Evolutionary conservation across 208 protist species (phyloP).

Genomic region (Giardia duodenalis): DNA sequence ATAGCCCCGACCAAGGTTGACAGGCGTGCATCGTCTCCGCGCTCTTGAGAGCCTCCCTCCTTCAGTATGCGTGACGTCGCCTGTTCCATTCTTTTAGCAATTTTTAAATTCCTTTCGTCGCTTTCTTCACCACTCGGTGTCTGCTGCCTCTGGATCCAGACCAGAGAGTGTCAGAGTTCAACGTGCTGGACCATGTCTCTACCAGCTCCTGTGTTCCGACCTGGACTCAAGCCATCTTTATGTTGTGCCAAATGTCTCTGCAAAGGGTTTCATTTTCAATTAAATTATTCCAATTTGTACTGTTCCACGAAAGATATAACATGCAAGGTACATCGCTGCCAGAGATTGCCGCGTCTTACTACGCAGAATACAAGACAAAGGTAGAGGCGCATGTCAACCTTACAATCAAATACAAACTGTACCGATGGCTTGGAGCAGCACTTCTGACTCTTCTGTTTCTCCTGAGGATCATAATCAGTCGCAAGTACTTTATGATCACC

Average conservation of each 20-base stretch:
- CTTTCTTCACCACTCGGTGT: too few species aligned
- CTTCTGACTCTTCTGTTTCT: not conserved
- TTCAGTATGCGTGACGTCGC: not conserved
- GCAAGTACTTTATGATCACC: not conserved
- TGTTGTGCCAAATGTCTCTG: too few species aligned
- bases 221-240: too few species aligned
- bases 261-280: too few species aligned
- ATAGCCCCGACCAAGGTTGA: constrained; percentile 68
- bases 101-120: too few species aligned
- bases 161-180: too few species aligned
- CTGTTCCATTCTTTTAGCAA: not conserved
- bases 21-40: constrained; percentile 26
- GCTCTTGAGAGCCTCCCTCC: not conserved
- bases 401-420: not conserved
- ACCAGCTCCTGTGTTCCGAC: too few species aligned
- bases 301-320: too few species aligned
- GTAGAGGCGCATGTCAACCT: not conserved
- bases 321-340: not conserved
- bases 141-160: too few species aligned
- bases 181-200: too few species aligned
- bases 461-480: not conserved
- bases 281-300: too few species aligned
- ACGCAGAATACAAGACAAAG: not conserved
- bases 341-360: not conserved
- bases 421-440: not conserved